phyloP scores from a whole-genome alignment of 2,329 filamentous ascomycete genomes.

The Neofusicoccum sp. region DNA sequence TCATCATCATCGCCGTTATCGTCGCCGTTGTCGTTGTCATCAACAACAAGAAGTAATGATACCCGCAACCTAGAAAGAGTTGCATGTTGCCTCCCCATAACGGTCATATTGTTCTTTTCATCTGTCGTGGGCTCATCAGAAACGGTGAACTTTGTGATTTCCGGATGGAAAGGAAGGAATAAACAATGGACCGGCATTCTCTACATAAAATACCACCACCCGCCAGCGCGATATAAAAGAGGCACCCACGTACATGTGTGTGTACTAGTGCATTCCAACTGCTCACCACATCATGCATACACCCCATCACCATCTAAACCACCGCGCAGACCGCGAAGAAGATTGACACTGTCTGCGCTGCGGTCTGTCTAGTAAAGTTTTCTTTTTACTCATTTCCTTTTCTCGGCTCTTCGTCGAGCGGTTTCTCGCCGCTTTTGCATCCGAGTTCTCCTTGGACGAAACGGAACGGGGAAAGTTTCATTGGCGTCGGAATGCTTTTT shows the following conservation, averaged over 20 bases:
- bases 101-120: neutral
- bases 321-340: neutral
- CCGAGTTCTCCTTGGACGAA: no score
- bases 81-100: neutral
- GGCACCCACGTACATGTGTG: conserved; percentile 3
- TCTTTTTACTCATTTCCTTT: conserved; percentile 29
- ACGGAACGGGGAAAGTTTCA: no score
- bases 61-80: conserved; percentile 2
- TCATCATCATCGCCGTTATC: conserved; percentile 39
- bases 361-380: neutral
- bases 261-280: conserved; percentile 1
- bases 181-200: conserved; percentile 2
- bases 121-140: conserved; percentile 9
- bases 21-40: conserved; percentile 35
- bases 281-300: neutral
- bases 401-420: neutral
- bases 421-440: no score
- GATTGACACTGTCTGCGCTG: neutral
- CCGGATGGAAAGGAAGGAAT: conserved; percentile 6
- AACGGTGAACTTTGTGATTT: conserved; percentile 10
- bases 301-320: neutral
- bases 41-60: conserved; percentile 25
- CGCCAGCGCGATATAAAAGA: neutral
- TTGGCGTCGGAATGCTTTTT: no score
- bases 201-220: neutral